Evolutionary conservation across 2,329 filamentous ascomycete genomes (phyloP).

Genomic region (Botrytis fragariae): DNA sequence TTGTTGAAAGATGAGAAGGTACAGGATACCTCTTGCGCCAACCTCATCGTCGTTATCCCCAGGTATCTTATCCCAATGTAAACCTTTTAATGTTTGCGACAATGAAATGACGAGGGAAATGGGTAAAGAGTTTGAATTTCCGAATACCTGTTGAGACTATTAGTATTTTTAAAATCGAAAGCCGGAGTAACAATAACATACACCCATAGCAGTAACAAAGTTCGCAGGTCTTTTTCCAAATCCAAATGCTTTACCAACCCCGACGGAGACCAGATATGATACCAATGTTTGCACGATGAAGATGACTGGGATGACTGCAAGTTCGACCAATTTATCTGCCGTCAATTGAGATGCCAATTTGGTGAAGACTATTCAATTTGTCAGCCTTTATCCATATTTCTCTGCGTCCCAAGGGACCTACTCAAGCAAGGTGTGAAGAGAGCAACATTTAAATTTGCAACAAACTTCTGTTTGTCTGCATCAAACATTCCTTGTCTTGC

Average conservation of each 20-base stretch:
- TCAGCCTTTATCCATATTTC: background rate
- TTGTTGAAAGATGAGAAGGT: constrained; percentile 96
- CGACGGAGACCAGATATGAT: constrained; percentile 73
- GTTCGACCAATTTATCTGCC: constrained; percentile 81
- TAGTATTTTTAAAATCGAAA: constrained; percentile 17
- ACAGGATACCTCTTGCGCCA: constrained; percentile 87
- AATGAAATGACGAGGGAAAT: constrained; percentile 94
- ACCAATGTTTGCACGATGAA: constrained; percentile 85
- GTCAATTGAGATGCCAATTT: constrained; percentile 94
- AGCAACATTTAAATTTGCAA: constrained; percentile 93
- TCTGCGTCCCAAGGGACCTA: constrained; percentile 46
- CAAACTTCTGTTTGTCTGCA: constrained; percentile 91
- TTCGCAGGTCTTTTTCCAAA: constrained; percentile 85
- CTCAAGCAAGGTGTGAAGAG: constrained; percentile 96
- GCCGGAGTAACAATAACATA: constrained; percentile 43
- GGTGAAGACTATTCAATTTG: constrained; percentile 70
- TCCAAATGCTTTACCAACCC: constrained; percentile 71
- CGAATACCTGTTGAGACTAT: constrained; percentile 64
- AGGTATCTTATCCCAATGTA: constrained; percentile 90
- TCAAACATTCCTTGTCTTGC: constrained; percentile 90
- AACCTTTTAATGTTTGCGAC: constrained; percentile 83
- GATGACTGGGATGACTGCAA: constrained; percentile 93
- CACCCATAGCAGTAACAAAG: constrained; percentile 94
- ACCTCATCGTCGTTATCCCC: constrained; percentile 96
- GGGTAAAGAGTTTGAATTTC: constrained; percentile 95